Percentiles rank a stretch among this genome's conserved stretches.
These are phyloP conservation scores for Protomyces inouyei DNA, from an alignment of 1,139 yeast genomes.

Conservation along the genomic window DNA sequence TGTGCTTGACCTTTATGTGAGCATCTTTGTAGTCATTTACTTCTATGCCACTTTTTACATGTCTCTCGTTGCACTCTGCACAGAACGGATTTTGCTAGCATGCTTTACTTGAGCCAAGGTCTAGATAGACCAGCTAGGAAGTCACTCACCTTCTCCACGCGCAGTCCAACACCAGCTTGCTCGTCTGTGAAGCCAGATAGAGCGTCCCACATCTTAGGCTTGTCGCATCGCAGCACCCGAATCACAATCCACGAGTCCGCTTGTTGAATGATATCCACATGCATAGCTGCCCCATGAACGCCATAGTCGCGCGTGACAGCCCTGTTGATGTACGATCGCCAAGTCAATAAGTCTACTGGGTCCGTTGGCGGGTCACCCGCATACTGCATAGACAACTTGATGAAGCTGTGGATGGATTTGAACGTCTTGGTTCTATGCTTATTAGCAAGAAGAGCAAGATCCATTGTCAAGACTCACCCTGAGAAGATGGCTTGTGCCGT, in stretches of 20 bases:
- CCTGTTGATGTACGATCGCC: neutral
- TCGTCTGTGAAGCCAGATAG: neutral
- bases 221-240: neutral
- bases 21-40: too few relatives aligned
- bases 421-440: neutral
- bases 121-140: neutral
- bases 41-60: too few relatives aligned
- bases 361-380: neutral
- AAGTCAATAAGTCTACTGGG: neutral
- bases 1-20: neutral
- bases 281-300: neutral
- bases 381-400: neutral
- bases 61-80: too few relatives aligned
- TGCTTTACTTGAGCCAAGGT: neutral
- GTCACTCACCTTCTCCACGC: neutral
- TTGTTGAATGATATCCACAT: neutral
- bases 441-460: neutral
- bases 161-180: neutral
- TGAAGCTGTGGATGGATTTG: neutral
- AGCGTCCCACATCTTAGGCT: neutral
- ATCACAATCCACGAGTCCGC: neutral
- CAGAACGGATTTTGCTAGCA: neutral
- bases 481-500: neutral
- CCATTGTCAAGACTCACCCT: neutral
- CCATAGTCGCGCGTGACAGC: neutral